Percentiles rank a stretch among this genome's conserved stretches.
These are phyloP conservation scores for Pelargonium exstipulatum DNA, from an alignment of 441 rosid species.

Conservation along the genomic window DNA sequence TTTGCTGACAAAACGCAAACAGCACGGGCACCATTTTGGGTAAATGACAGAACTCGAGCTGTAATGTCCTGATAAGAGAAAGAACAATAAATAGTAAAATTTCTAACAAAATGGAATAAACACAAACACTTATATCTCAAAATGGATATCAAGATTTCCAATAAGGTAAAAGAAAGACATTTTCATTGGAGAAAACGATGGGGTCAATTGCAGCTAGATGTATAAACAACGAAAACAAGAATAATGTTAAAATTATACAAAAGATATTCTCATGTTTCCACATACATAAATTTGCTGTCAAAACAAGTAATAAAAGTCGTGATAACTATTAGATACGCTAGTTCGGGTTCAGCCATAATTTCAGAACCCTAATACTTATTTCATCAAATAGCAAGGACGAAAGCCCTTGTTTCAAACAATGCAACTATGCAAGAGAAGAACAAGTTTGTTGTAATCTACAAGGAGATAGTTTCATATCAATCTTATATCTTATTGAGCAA, in stretches of 20 bases:
- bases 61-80: constrained; percentile 35
- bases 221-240: too few relatives aligned
- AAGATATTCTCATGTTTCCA: too few relatives aligned
- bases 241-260: too few relatives aligned
- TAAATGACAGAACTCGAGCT: constrained; percentile 37
- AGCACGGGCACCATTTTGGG: constrained; percentile 41
- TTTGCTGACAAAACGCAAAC: constrained; percentile 56
- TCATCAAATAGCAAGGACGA: background rate
- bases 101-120: background rate
- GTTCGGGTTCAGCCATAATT: too few relatives aligned
- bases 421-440: background rate
- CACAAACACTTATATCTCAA: too few relatives aligned
- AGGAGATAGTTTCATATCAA: background rate
- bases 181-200: too few relatives aligned
- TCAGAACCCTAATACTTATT: background rate
- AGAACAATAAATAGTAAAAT: background rate
- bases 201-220: too few relatives aligned
- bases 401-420: background rate
- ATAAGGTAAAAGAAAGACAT: too few relatives aligned
- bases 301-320: too few relatives aligned
- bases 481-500: background rate
- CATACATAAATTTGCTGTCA: too few relatives aligned
- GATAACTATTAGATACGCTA: too few relatives aligned
- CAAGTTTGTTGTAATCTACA: background rate
- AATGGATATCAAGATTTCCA: too few relatives aligned